Conservation (phyloP, 2,329 filamentous ascomycete genomes). For the Penicillium sp. region DNA sequence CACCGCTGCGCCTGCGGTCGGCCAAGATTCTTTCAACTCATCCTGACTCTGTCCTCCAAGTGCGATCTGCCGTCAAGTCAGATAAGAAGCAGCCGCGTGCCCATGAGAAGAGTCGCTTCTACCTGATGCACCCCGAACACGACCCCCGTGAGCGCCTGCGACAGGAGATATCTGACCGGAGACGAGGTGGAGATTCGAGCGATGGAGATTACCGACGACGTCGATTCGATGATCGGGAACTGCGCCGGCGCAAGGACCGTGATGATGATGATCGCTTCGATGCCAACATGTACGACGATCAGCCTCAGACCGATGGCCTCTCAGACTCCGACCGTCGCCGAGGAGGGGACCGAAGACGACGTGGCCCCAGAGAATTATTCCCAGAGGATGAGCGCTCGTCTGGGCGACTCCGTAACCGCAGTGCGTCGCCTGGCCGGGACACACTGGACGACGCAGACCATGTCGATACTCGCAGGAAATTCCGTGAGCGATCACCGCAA, state of each 20-base stretch:
- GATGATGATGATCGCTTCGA: conserved; percentile 65
- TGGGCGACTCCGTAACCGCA: conserved; percentile 60
- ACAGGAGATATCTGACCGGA: conserved; percentile 52
- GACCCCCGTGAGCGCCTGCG: conserved; percentile 75
- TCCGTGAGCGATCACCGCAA: conserved; percentile 47
- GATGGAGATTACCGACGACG: conserved; percentile 50
- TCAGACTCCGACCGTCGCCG: conserved; percentile 33
- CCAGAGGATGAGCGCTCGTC: conserved; percentile 34
- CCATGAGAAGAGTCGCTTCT: conserved; percentile 81
- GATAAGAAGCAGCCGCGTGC: conserved; percentile 83
- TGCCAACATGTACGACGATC: conserved; percentile 82
- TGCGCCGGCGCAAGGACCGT: conserved; percentile 42
- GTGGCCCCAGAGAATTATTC: conserved; percentile 41
- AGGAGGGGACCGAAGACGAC: conserved; percentile 30
- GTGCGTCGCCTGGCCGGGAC: conserved; percentile 60
- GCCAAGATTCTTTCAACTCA: conserved; percentile 70
- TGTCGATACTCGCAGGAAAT: conserved; percentile 40
- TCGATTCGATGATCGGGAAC: conserved; percentile 64
- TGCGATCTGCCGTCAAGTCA: conserved; percentile 71
- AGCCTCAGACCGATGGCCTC: conserved; percentile 24
- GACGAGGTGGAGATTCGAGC: conserved; percentile 39
- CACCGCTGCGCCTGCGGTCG: conserved; percentile 64
- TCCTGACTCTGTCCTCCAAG: conserved; percentile 67
- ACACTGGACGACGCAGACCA: conserved; percentile 46
- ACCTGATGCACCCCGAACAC: conserved; percentile 86